phyloP scores from a whole-genome alignment of 2,329 filamentous ascomycete genomes.

The Diaporthe humulicola region DNA sequence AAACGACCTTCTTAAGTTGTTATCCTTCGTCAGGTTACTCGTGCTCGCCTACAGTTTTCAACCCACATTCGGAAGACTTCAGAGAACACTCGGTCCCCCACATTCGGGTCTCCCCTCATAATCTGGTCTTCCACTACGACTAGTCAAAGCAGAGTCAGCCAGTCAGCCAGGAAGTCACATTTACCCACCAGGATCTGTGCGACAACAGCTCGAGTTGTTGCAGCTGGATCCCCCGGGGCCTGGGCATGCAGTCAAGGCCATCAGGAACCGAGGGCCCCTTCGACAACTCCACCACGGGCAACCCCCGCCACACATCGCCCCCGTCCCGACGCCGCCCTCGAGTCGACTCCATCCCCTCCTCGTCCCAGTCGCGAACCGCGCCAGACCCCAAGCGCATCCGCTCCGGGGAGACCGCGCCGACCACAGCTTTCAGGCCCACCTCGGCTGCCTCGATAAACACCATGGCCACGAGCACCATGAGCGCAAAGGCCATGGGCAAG shows the following conservation, averaged over 20 bases:
- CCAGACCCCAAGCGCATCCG: slow-evolving; percentile 49
- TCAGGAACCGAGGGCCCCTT: slow-evolving; percentile 26
- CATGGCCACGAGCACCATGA: slow-evolving; percentile 44
- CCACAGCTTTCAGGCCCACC: slow-evolving; percentile 15
- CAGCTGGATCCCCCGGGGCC: slow-evolving; percentile 35
- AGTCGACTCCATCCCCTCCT: slow-evolving; percentile 46
- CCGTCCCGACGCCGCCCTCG: slow-evolving; percentile 44
- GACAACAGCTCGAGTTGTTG: slow-evolving; percentile 35
- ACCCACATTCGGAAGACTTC: neutral
- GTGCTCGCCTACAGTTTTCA: neutral
- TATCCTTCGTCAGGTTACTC: too few relatives aligned
- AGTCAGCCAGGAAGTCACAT: slow-evolving; percentile 19
- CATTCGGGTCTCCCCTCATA: too few relatives aligned
- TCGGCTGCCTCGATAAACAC: slow-evolving; percentile 27
- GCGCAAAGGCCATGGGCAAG: slow-evolving; percentile 51
- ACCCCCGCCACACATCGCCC: slow-evolving; percentile 35
- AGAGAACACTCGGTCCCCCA: neutral
- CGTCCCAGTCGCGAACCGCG: slow-evolving; percentile 34
- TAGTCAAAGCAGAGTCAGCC: neutral
- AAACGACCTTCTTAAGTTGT: too few relatives aligned
- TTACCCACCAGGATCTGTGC: slow-evolving; percentile 28
- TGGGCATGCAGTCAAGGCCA: slow-evolving; percentile 39
- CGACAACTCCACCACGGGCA: slow-evolving; percentile 26
- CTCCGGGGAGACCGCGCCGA: slow-evolving; percentile 38
- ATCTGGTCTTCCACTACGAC: neutral